Base-by-base conservation (phyloP, 495 filamentous ascomycete genomes). In the Aspergillus ellipticus region DNA sequence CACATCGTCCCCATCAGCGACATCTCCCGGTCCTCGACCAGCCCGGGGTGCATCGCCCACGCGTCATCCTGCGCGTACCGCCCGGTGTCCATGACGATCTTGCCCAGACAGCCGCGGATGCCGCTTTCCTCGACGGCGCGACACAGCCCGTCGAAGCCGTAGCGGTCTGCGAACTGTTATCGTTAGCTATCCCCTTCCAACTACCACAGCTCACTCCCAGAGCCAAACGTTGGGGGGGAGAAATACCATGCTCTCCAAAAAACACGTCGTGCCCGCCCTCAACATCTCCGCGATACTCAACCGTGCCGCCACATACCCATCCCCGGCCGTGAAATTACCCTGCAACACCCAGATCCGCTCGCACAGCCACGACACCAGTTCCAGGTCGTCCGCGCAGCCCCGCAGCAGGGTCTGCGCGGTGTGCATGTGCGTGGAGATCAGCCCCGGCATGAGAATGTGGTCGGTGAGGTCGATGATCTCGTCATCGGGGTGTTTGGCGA, bases 201-300 rank as follows among this genome's bases (percentile, higher is more conserved):
- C 22, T 13, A 33, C 24, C 13, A 17, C 33, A 22, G 0, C 16
- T 19, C 29, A 33, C 16, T 2, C 11, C 9, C n/a, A n/a, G n/a
- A n/a, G n/a, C n/a, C n/a, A n/a, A n/a, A n/a, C n/a, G n/a, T n/a
- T n/a, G n/a, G n/a, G n/a, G 9, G 16, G 26, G 16, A 9, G 1
- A 19, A 48, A 59, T 35, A 74, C 71, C 78, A 80, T 79, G 49
- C 72, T 72, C 59, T 80, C 78, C 35, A 80, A 56, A 55, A 80
- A 80, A 57, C 74, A 79, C 35, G 78, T 80, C 9, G 78, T 80
- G 1, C 78, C 78, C 3, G 68, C 73, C 55, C 74, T 74, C 52
- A 80, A 58, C 78, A 79, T 80, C 57, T 80, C 76, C 0, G 66
- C 75, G 31, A 79, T 78, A 52, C 72, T 78, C 43, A 79, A 52